Conservation (phyloP, 345 rosid genomes). For the Citrus glauca region DNA sequence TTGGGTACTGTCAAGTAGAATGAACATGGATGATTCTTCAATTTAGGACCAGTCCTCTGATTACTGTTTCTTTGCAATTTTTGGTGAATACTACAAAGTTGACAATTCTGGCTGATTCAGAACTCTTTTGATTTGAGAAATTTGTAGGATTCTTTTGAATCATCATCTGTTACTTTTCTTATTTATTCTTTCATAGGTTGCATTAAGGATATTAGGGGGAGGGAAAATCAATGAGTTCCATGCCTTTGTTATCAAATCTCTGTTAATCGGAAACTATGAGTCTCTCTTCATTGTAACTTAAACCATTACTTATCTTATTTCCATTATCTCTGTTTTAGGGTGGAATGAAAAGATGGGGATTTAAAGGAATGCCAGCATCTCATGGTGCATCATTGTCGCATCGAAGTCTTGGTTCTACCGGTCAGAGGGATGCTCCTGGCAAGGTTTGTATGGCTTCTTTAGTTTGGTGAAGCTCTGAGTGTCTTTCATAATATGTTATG, state of each 20-base stretch:
- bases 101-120: neutral
- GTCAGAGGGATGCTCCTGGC: conserved; percentile 95
- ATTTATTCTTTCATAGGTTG: neutral
- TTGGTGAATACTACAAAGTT: neutral
- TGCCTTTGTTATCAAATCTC: conserved; percentile 8
- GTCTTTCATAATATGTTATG: neutral
- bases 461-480: neutral
- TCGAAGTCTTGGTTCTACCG: conserved; percentile 81
- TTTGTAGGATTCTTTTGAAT: neutral
- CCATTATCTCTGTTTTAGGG: conserved; percentile 45
- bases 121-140: neutral
- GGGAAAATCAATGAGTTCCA: neutral
- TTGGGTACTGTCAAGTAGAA: neutral
- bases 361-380: conserved; percentile 64
- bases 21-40: neutral
- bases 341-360: conserved; percentile 68
- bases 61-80: neutral
- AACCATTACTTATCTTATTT: neutral
- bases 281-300: neutral
- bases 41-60: neutral
- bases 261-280: neutral
- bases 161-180: neutral
- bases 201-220: neutral
- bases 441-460: conserved; percentile 49
- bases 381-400: conserved; percentile 86